Base-by-base conservation (phyloP, 1,284 basidiomycete species). In the Cryptococcus sp. region DNA sequence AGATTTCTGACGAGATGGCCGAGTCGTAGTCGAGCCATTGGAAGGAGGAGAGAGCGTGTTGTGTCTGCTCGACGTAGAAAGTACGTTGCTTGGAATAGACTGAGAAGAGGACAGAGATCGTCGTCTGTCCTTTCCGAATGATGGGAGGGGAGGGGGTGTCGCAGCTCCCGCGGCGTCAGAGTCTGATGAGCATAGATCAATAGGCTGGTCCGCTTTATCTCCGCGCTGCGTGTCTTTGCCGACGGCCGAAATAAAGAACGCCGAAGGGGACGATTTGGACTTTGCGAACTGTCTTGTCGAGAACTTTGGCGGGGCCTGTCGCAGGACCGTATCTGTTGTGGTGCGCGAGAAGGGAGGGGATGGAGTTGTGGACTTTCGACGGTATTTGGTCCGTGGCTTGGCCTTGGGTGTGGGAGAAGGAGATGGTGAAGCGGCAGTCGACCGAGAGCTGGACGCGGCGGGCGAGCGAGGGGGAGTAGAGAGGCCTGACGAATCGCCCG, bases 141-240 rank as follows among this genome's bases (percentile, higher is more conserved):
- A 19, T 25, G 43, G 35, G 19, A 30, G 30, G 22, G 47, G 47
- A 47, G 16, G 15, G n/a, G 22, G 30, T 13, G 13, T 2, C 2
- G 30, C 30, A 35, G 8, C 30, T 3, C 13, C 30, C 30, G 52
- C 47, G 1, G 52, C 56, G 5, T 61, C 56, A 10, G 45, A 22
- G 16, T 58, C 53, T 20, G 43, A 58, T 15, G 59, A 64, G 23
- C 63, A 64, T 3, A 64, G 42, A 39, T 64, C 60, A 38, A 64
- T 64, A 11, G 60, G 60, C 15, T 55, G 16, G 17, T 51, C 49
- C 53, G 46, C 45, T 47, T 45, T 11, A 30, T 48, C 42, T 22
- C 47, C 5, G n/a, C 16, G 20, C 20, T 35, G 15, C 41, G 40
- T 27, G 16, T 25, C 41, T 27, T 2, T 10, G 22, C 50, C 20